These are phyloP conservation scores for Meyerozyma guilliermondii DNA, from an alignment of 1,139 yeast genomes.

Conservation along the genomic window DNA sequence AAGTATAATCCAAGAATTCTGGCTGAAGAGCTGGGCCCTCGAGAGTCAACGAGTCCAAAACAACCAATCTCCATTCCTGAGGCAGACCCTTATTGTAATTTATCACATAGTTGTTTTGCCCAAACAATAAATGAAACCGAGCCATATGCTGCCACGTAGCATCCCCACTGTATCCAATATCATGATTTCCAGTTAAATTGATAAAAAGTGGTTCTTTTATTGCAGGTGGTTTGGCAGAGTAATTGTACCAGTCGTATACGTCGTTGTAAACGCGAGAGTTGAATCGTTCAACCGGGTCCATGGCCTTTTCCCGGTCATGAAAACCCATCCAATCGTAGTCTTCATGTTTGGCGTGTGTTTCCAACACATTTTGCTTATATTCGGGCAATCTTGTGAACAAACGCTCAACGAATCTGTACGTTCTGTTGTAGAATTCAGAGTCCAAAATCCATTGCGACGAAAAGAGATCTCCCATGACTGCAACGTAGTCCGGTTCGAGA, in stretches of 20 bases:
- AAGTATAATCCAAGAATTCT: constrained; percentile 59
- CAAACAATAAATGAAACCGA: constrained; percentile 68
- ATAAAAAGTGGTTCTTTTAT: constrained; percentile 53
- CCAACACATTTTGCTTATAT: constrained; percentile 45
- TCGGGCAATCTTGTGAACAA: constrained; percentile 52
- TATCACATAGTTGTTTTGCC: constrained; percentile 77
- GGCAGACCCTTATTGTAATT: constrained; percentile 59
- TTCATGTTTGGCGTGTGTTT: constrained; percentile 42
- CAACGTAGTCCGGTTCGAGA: constrained; percentile 71
- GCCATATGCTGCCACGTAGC: constrained; percentile 89
- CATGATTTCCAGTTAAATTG: constrained; percentile 92
- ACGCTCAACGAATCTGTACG: constrained; percentile 63
- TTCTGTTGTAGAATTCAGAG: constrained; percentile 76
- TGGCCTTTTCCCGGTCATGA: constrained; percentile 32
- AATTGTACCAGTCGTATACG: constrained; percentile 61
- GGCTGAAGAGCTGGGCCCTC: constrained; percentile 90
- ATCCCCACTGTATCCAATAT: constrained; percentile 93
- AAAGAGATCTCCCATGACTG: constrained; percentile 87
- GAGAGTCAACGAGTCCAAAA: constrained; percentile 71
- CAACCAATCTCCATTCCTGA: constrained; percentile 80
- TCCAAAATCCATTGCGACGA: constrained; percentile 96
- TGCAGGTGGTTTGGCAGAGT: constrained; percentile 26
- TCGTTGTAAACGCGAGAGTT: constrained; percentile 50
- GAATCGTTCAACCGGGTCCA: constrained; percentile 39
- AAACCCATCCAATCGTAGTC: constrained; percentile 51